Conservation (phyloP, 805 yeast genomes). For the Starmerella riodocensis region DNA sequence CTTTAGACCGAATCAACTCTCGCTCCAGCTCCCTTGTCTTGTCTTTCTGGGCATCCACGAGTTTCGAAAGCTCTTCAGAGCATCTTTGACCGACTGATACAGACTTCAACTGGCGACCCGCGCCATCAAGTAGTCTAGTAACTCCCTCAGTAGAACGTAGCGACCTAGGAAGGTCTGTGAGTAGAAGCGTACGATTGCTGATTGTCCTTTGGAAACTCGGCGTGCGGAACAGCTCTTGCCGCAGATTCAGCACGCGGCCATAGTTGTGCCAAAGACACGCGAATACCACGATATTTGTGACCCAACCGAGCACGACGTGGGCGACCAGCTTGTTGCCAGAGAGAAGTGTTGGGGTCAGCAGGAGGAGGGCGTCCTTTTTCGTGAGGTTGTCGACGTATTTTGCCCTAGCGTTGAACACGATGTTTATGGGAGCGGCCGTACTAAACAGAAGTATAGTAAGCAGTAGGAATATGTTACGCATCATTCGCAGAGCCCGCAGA, state of each 20-base stretch:
- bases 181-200: slow-evolving; percentile 26
- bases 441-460: slow-evolving; percentile 26
- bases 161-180: slow-evolving; percentile 24
- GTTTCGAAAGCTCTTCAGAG: slow-evolving; percentile 15
- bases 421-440: slow-evolving; percentile 29
- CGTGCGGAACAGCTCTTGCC: slow-evolving; percentile 19
- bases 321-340: slow-evolving; percentile 25
- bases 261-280: slow-evolving; percentile 24
- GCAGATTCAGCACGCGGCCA: slow-evolving; percentile 19
- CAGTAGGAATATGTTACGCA: slow-evolving; percentile 24
- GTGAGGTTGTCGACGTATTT: slow-evolving; percentile 20
- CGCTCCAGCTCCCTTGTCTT: slow-evolving; percentile 23
- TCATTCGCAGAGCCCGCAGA: slow-evolving; percentile 25
- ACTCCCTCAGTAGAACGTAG: slow-evolving; percentile 23
- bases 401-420: slow-evolving; percentile 23
- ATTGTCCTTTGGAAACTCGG: slow-evolving; percentile 20
- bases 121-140: slow-evolving; percentile 3
- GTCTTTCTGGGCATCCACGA: slow-evolving; percentile 21
- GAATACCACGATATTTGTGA: slow-evolving; percentile 22
- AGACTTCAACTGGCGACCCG: slow-evolving; percentile 1
- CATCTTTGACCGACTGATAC: background rate
- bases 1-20: background rate
- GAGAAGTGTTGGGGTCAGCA: slow-evolving; percentile 29
- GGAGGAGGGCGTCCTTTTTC: slow-evolving; percentile 25
- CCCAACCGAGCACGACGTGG: slow-evolving; percentile 28